Base-by-base conservation (phyloP, 805 yeast genomes). In the Metschnikowia drakensbergensis region DNA sequence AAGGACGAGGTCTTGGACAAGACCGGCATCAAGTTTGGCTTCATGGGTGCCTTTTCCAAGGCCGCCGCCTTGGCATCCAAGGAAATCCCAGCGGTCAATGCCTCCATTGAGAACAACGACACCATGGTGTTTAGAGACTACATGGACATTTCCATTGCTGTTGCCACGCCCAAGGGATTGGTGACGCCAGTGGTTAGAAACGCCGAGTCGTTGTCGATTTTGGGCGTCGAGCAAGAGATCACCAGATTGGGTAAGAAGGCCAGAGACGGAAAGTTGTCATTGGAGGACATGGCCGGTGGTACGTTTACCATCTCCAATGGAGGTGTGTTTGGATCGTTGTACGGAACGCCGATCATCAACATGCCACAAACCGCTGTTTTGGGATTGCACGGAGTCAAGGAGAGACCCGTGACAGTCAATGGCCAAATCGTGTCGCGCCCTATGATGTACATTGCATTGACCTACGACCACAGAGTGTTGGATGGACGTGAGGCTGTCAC, bases 211-310 rank as follows among this genome's bases (percentile, higher is more conserved):
- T 74, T 87, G 58, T 80, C 89, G 41, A 87, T 94, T 42, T 75
- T 94, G 62, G 97, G 87, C 56, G 84, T 94, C 57, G 99, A 94
- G 75, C 71, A 83, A 61, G 97, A 88, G 71, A 92, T 94, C 58
- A 67, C 82, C 48, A 72, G 74, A 59, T 78, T 94, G 63, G 94
- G 97, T 72, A 76, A 75, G 66, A 92, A 89, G 76, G 99, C 99
- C 54, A 88, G 98, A 72, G 98, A 92, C 68, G 94, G 94, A 65
- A 91, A 94, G 76, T 81, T 94, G 66, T 88, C 97, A 48, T 74
- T 94, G 57, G 99, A 94, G 78, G 99, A 94, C 72, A 92, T 94
- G 98, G 81, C 97, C 53, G 99, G 99, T 70, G 99, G 99, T 71
- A 91, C 98, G 52, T 91, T 94, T 80, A 94, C 99, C 64, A 94